Conservation (phyloP, 768 basidiomycete species). For the Leccinum sublutescens region DNA sequence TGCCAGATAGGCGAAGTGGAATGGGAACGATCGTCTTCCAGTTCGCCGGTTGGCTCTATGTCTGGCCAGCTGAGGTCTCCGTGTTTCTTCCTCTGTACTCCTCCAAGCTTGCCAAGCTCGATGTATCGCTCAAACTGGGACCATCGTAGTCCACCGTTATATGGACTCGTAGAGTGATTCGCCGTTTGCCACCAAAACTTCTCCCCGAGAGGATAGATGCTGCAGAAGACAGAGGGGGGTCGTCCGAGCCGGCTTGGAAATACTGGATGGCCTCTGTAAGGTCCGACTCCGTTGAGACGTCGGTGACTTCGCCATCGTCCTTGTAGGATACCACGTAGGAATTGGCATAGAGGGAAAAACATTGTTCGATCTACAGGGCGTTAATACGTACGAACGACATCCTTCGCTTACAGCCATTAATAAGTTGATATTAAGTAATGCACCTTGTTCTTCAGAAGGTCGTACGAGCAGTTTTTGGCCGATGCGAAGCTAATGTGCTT, state of each 20-base stretch:
- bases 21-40: constrained; percentile 56
- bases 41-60: constrained; percentile 39
- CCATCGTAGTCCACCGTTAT: constrained; percentile 89
- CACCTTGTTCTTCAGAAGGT: constrained; percentile 72
- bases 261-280: constrained; percentile 86
- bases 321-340: constrained; percentile 77
- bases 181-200: constrained; percentile 65
- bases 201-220: constrained; percentile 68
- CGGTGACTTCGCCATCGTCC: constrained; percentile 78
- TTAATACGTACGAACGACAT: constrained; percentile 1
- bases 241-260: constrained; percentile 75
- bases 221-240: constrained; percentile 65
- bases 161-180: constrained; percentile 74
- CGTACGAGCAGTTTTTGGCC: constrained; percentile 76
- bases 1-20: constrained; percentile 58
- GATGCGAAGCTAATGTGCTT: constrained; percentile 80
- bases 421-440: constrained; percentile 17
- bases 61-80: constrained; percentile 44
- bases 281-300: constrained; percentile 68
- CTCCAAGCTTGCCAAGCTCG: constrained; percentile 76
- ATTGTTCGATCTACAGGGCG: constrained; percentile 69
- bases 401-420: neutral
- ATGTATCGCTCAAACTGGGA: constrained; percentile 85
- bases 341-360: constrained; percentile 70
- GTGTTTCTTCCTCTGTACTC: constrained; percentile 60